Percentiles rank a stretch among this genome's conserved stretches.
phyloP scores from a whole-genome alignment of 345 rosid genomes.

The Eucalyptus paniculata region DNA sequence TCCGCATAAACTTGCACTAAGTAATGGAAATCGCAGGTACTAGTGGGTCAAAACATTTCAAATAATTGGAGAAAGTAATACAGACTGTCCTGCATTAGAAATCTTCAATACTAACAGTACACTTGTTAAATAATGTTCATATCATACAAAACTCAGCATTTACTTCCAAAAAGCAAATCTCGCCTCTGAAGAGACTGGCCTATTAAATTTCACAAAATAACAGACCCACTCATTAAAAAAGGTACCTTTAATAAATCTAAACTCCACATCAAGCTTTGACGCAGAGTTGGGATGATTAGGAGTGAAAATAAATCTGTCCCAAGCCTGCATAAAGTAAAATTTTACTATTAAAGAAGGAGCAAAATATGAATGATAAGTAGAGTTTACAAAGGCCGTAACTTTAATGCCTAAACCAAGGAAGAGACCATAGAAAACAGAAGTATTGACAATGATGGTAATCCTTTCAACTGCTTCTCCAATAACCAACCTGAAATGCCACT shows the following conservation, averaged over 20 bases:
- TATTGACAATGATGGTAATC: neutral
- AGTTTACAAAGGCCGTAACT: neutral
- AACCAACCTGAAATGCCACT: neutral
- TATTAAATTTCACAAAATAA: neutral
- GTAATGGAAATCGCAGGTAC: neutral
- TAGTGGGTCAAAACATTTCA: neutral
- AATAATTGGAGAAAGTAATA: neutral
- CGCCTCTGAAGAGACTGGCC: neutral
- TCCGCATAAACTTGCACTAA: neutral
- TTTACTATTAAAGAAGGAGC: neutral
- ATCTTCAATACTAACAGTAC: neutral
- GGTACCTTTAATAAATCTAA: slow-evolving; percentile 55
- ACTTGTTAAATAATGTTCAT: neutral
- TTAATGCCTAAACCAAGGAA: neutral
- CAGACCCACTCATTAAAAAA: neutral
- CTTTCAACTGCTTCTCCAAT: neutral
- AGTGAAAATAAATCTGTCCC: slow-evolving; percentile 46
- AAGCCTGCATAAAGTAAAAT: slow-evolving; percentile 20
- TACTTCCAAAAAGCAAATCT: neutral
- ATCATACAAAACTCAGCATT: neutral
- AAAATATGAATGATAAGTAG: neutral
- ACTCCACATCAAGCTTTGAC: slow-evolving; percentile 53
- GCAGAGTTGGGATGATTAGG: slow-evolving; percentile 63
- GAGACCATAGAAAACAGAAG: neutral
- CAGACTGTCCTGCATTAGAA: neutral